Evolutionary conservation across 257 asterid genomes (phyloP).

Genomic region (Thymus mandschuricus): DNA sequence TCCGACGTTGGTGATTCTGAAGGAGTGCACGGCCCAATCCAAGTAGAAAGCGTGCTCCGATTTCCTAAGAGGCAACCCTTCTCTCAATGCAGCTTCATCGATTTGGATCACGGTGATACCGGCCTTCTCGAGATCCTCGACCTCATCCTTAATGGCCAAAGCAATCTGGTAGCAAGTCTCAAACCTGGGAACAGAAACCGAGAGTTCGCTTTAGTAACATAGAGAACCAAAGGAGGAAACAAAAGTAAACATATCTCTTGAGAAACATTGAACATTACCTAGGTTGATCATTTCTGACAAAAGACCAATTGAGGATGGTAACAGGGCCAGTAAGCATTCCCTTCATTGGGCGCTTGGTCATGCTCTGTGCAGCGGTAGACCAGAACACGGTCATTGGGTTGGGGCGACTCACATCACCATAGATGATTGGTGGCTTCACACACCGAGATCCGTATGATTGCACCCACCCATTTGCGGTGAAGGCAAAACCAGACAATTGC

Average conservation of each 20-base stretch:
- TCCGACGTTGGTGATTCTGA: slow-evolving; percentile 90
- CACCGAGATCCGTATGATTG: slow-evolving; percentile 27
- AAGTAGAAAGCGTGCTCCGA: slow-evolving; percentile 65
- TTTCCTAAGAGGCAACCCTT: slow-evolving; percentile 26
- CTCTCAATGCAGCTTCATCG: slow-evolving; percentile 27
- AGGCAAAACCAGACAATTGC: slow-evolving; percentile 24
- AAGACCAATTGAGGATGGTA: slow-evolving; percentile 26
- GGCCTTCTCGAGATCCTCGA: slow-evolving; percentile 21
- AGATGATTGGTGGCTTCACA: slow-evolving; percentile 25
- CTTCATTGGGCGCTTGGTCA: slow-evolving; percentile 25
- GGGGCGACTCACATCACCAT: slow-evolving; percentile 29
- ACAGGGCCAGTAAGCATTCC: slow-evolving; percentile 29
- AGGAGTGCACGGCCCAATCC: slow-evolving; percentile 99
- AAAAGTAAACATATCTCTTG: neutral
- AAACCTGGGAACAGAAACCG: slow-evolving; percentile 46
- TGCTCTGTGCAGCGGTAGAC: slow-evolving; percentile 24
- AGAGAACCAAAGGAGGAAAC: neutral
- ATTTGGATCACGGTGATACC: slow-evolving; percentile 22
- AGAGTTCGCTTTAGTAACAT: slow-evolving; percentile 1
- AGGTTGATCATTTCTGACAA: slow-evolving; percentile 14
- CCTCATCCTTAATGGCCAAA: slow-evolving; percentile 26
- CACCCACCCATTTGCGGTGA: slow-evolving; percentile 28
- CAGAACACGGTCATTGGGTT: slow-evolving; percentile 26
- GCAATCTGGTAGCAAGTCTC: slow-evolving; percentile 51
- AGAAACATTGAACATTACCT: slow-evolving; percentile 4